phyloP scores from a whole-genome alignment of 73 alveolate species.

The Symbiodinium pilosum region DNA sequence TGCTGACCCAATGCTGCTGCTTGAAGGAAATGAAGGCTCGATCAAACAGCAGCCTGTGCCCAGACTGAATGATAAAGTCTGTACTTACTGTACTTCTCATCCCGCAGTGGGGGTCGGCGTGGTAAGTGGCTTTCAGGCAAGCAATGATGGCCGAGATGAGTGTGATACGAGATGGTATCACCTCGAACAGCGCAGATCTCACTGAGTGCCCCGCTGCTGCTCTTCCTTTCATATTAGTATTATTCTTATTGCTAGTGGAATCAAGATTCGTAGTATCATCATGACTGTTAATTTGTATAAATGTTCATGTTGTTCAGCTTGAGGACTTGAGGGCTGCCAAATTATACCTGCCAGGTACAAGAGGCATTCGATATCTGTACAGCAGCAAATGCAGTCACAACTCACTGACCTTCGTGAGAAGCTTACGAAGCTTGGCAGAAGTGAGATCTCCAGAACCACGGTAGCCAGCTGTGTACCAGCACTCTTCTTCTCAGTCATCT shows the following conservation, averaged over 20 bases:
- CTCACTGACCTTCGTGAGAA: constrained; percentile 86
- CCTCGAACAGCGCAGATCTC: constrained; percentile 86
- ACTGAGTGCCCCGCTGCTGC: constrained; percentile 22
- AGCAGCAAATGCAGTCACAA: constrained; percentile 95
- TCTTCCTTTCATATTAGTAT: neutral
- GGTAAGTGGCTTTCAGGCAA: neutral
- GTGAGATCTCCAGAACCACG: neutral
- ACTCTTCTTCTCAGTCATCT: too few species aligned
- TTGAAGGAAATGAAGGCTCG: constrained; percentile 68
- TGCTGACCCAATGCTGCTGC: neutral
- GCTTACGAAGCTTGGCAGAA: constrained; percentile 53
- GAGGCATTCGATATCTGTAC: constrained; percentile 74
- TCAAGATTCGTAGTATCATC: neutral
- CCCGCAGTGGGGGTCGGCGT: too few species aligned
- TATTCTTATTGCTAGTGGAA: too few species aligned
- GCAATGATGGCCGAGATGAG: constrained; percentile 94
- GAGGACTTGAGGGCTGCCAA: neutral
- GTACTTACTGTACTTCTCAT: neutral
- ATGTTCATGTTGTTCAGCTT: too few species aligned
- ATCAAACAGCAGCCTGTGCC: constrained; percentile 86
- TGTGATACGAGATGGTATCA: constrained; percentile 90
- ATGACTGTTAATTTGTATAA: neutral
- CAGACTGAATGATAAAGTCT: neutral
- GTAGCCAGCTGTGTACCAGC: too few species aligned
- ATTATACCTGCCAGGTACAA: constrained; percentile 20